These are phyloP conservation scores for Agaricus subrufescens DNA, from an alignment of 768 basidiomycete genomes.

Conservation along the genomic window DNA sequence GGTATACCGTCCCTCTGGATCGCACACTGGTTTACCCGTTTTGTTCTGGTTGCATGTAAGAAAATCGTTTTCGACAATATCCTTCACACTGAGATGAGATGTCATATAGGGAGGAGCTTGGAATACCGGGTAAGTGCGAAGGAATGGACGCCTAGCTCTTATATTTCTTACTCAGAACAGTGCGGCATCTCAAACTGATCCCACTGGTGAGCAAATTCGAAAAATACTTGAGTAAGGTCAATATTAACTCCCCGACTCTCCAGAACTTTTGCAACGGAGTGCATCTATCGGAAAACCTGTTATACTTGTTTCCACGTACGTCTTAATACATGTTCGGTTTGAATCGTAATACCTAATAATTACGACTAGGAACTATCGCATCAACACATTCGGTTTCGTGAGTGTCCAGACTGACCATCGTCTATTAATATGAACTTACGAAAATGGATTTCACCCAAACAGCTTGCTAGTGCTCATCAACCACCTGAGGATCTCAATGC, in stretches of 20 bases:
- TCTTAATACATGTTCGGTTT: not conserved
- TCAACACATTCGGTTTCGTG: slow-evolving; percentile 57
- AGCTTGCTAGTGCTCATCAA: slow-evolving; percentile 45
- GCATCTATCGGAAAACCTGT: slow-evolving; percentile 43
- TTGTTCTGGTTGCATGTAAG: slow-evolving; percentile 33
- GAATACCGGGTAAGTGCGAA: slow-evolving; percentile 31
- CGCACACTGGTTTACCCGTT: slow-evolving; percentile 26
- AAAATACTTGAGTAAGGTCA: no score
- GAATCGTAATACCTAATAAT: no score
- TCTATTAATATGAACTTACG: slow-evolving; percentile 12
- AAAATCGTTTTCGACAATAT: not conserved
- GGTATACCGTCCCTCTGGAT: slow-evolving; percentile 31
- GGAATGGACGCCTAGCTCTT: no score
- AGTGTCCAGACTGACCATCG: slow-evolving; percentile 8
- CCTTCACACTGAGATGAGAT: no score
- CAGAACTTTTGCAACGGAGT: slow-evolving; percentile 48
- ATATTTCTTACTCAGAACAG: slow-evolving; percentile 18
- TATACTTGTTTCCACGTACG: slow-evolving; percentile 48
- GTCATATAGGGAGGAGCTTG: slow-evolving; percentile 42
- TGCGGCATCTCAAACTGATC: slow-evolving; percentile 39
- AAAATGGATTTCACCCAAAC: not conserved
- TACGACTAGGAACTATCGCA: slow-evolving; percentile 45
- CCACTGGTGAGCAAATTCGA: slow-evolving; percentile 34
- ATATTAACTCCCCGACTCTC: no score
- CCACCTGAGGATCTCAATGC: slow-evolving; percentile 48